These are phyloP conservation scores for Lathyrus oleraceus DNA, from an alignment of 306 rosid species.

Conservation along the genomic window DNA sequence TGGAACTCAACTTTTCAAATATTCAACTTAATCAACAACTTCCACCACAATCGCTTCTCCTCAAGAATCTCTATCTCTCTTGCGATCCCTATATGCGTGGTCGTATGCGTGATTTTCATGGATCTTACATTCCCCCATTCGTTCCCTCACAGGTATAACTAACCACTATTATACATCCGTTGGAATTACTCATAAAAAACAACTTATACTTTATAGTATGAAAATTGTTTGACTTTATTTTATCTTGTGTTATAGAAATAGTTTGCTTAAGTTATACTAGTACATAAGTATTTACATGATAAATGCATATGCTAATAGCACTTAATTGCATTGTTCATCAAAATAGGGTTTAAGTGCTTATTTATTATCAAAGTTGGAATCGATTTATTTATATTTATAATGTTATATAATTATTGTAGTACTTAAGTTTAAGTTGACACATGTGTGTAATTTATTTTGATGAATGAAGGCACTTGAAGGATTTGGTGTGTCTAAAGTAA, in stretches of 20 bases:
- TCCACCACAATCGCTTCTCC: slow-evolving; percentile 29
- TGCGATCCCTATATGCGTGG: slow-evolving; percentile 56
- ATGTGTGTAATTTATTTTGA: not conserved
- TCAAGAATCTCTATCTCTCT: slow-evolving; percentile 50
- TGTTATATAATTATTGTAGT: too few relatives aligned
- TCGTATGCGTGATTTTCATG: slow-evolving; percentile 56
- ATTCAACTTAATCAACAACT: not conserved
- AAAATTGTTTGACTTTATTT: too few relatives aligned
- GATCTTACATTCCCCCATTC: slow-evolving; percentile 48
- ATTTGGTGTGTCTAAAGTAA: slow-evolving; percentile 51
- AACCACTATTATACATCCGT: too few relatives aligned
- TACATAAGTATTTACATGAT: too few relatives aligned
- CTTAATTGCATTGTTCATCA: not conserved
- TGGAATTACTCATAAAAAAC: too few relatives aligned
- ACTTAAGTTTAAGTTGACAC: too few relatives aligned
- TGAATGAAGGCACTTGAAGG: slow-evolving; percentile 44
- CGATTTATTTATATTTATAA: too few relatives aligned
- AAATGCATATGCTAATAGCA: too few relatives aligned
- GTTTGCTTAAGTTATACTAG: too few relatives aligned
- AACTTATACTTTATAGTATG: too few relatives aligned
- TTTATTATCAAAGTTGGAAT: too few relatives aligned
- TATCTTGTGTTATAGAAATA: too few relatives aligned
- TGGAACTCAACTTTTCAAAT: slow-evolving; percentile 34
- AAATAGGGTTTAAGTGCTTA: not conserved
- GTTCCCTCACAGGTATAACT: slow-evolving; percentile 39